A percentile compares a stretch with the other conserved stretches of the same genome.
These are phyloP conservation scores for Fonsecaea pugnacius DNA, from an alignment of 2,329 filamentous ascomycete genomes.

Conservation along the genomic window DNA sequence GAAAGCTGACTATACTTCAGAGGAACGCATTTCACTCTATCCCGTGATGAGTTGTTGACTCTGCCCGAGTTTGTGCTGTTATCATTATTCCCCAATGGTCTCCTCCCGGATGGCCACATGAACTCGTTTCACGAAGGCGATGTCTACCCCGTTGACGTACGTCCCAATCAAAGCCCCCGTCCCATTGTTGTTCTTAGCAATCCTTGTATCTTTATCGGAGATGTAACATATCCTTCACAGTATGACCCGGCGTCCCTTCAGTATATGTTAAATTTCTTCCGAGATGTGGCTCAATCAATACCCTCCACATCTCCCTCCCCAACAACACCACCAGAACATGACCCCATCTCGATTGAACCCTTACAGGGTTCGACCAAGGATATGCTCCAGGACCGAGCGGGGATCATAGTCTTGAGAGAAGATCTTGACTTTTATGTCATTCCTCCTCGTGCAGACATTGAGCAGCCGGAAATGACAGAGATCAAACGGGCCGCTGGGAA, in stretches of 20 bases:
- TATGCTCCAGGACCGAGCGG: slow-evolving; percentile 83
- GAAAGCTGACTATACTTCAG: slow-evolving; percentile 54
- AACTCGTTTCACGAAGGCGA: slow-evolving; percentile 90
- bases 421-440: slow-evolving; percentile 98
- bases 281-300: slow-evolving; percentile 94
- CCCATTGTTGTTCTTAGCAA: slow-evolving; percentile 36
- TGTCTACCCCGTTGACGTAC: slow-evolving; percentile 95
- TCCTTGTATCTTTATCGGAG: slow-evolving; percentile 48
- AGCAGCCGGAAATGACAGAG: slow-evolving; percentile 88
- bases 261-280: slow-evolving; percentile 99
- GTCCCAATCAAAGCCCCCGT: slow-evolving; percentile 49
- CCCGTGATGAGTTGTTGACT: slow-evolving; percentile 90
- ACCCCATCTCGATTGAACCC: slow-evolving; percentile 73
- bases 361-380: slow-evolving; percentile 71
- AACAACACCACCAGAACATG: slow-evolving; percentile 62
- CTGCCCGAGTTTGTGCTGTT: slow-evolving; percentile 95
- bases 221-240: slow-evolving; percentile 64
- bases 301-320: slow-evolving; percentile 72
- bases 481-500: slow-evolving; percentile 90
- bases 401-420: slow-evolving; percentile 94
- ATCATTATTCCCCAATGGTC: slow-evolving; percentile 97
- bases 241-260: slow-evolving; percentile 95
- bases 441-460: slow-evolving; percentile 81
- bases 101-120: slow-evolving; percentile 95
- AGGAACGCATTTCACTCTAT: slow-evolving; percentile 90